phyloP scores from a whole-genome alignment of 1,284 basidiomycete genomes.

The Sphagnurus paluster region DNA sequence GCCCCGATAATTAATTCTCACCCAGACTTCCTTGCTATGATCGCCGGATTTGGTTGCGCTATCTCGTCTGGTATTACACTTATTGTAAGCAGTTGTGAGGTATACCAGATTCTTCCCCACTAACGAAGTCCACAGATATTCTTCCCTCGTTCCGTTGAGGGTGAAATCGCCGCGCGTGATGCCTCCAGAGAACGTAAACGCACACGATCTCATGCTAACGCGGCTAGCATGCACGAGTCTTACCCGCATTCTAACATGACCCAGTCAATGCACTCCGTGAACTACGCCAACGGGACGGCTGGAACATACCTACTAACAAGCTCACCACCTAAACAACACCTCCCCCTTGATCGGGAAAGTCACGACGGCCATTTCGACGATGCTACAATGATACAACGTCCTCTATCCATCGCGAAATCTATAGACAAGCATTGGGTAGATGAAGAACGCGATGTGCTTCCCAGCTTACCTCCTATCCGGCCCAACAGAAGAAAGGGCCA shows the following conservation, averaged over 20 bases:
- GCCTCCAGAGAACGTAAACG: slow-evolving; percentile 36
- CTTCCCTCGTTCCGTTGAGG: slow-evolving; percentile 71
- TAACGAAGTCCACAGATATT: slow-evolving; percentile 52
- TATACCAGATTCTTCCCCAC: not conserved
- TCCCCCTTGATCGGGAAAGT: slow-evolving; percentile 20
- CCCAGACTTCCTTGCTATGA: slow-evolving; percentile 57
- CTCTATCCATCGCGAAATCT: slow-evolving; percentile 8
- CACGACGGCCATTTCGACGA: slow-evolving; percentile 19
- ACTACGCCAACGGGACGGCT: slow-evolving; percentile 15
- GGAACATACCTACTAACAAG: slow-evolving; percentile 33
- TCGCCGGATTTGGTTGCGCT: slow-evolving; percentile 57
- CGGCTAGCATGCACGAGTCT: slow-evolving; percentile 18
- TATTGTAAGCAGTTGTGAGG: slow-evolving; percentile 46
- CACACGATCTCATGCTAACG: slow-evolving; percentile 20
- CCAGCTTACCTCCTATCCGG: slow-evolving; percentile 30
- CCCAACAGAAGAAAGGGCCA: slow-evolving; percentile 42
- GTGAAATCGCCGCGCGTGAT: slow-evolving; percentile 56
- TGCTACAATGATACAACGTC: slow-evolving; percentile 1
- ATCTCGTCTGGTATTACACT: slow-evolving; percentile 75
- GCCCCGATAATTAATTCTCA: not conserved
- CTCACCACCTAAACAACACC: slow-evolving; percentile 29
- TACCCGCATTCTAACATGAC: slow-evolving; percentile 19
- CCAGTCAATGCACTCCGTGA: slow-evolving; percentile 19
- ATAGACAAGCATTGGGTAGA: slow-evolving; percentile 24
- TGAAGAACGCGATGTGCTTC: slow-evolving; percentile 21